These are phyloP conservation scores for Backusella liffmaniae DNA, from an alignment of 192 early-diverging fungal genomes.

Conservation along the genomic window DNA sequence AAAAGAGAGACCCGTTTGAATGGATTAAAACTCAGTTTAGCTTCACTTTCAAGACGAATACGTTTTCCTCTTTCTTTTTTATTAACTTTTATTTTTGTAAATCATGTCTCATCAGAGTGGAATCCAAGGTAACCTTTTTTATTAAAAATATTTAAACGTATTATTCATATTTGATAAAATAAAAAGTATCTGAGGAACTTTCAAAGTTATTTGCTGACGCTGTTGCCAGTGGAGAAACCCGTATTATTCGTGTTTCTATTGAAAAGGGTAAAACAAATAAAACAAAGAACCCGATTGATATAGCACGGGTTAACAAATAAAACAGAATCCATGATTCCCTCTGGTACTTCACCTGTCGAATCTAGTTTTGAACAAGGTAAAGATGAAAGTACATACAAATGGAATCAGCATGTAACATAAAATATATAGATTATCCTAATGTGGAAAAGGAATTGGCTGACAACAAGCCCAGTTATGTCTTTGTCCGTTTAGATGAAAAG, in stretches of 20 bases:
- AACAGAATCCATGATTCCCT: slow-evolving; percentile 37
- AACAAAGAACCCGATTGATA: neutral
- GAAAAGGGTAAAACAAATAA: slow-evolving; percentile 37
- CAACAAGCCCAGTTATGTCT: slow-evolving; percentile 61
- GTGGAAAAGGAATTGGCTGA: slow-evolving; percentile 37
- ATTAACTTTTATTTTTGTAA: neutral
- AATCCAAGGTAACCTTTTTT: slow-evolving; percentile 40
- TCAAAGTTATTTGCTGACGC: slow-evolving; percentile 43
- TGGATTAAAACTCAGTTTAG: neutral
- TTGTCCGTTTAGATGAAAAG: slow-evolving; percentile 59
- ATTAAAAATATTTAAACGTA: neutral
- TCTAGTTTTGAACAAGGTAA: slow-evolving; percentile 45
- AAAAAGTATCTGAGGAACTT: slow-evolving; percentile 51
- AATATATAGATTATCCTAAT: neutral
- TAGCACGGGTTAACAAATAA: too few relatives aligned
- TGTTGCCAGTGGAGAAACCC: slow-evolving; percentile 28
- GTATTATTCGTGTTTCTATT: slow-evolving; percentile 50
- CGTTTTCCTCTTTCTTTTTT: neutral
- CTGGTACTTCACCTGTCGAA: slow-evolving; percentile 22
- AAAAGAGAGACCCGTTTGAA: neutral
- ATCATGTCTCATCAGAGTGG: slow-evolving; percentile 60
- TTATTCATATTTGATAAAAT: neutral
- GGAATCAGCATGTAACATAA: neutral
- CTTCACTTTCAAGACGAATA: neutral
- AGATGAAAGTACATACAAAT: neutral